Evolutionary conservation across 371 early-diverging fungal species (phyloP), one percentile per base, ranked within the genome.

Genomic region (Mortierella sp.): DNA sequence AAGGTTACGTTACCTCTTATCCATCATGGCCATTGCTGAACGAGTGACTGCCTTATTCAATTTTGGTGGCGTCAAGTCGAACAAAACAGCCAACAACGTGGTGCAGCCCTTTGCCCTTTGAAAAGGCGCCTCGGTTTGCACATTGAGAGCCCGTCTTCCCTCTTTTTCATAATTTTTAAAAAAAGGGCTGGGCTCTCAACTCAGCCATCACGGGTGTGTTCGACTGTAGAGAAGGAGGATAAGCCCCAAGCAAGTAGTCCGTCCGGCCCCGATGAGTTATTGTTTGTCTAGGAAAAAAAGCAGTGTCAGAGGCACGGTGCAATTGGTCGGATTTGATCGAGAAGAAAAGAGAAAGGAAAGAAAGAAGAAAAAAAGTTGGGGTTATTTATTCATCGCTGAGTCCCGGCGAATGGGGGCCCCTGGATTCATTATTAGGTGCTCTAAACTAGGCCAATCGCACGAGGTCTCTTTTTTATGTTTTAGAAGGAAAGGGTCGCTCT

Each of bases 251-350:
- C n/a, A 26, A 28, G 14, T 28, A 50, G 16, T 50, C 50, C 50
- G 50, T 13, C 63, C 31, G 34, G 38, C 31, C 63, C 34, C 63
- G 63, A 63, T 19, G 28, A 16, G 31, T 60, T 60, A 16, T 63
- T 63, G 57, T 26, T 55, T 55, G 55, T 26, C 26, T n/a, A 7
- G 16, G 28, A 60, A 10, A 28, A 16, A 5, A 26, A 31, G 34
- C 7, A 57, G 26, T 38, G 42, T 13, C 16, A 50, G 50, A 16
- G 16, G 50, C 16, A 21, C 19, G n/a, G 55, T 55, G 55, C 55
- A 21, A 68, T 68, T 68, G 44, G 44, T 42, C 42, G 68, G 68
- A 68, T 68, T 68, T 42, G 68, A 68, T 38, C 68, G 44, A 68
- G 58, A 28, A 28, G 58, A 28, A 58, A 26, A 57, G n/a, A 54